These are phyloP conservation scores for Phialophora verrucosa DNA, from an alignment of 2,329 filamentous ascomycete genomes.

Conservation along the genomic window DNA sequence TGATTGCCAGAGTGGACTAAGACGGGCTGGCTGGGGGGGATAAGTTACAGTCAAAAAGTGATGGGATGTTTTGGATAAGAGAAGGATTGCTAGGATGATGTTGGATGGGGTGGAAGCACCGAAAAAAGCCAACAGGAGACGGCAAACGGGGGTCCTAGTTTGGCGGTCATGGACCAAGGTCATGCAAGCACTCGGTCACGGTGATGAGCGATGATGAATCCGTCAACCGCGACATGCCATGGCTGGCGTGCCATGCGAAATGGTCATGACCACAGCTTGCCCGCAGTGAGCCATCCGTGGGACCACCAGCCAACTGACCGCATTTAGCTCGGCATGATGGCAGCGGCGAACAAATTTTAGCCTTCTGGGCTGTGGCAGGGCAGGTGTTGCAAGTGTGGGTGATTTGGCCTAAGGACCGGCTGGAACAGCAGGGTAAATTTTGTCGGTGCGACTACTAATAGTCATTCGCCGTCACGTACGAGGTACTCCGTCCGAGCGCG, in stretches of 20 bases:
- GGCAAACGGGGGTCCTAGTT: conserved; percentile 26
- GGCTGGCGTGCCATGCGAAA: conserved; percentile 9
- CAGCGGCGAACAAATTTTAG: conserved; percentile 21
- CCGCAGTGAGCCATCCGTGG: conserved; percentile 1
- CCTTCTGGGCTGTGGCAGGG: conserved; percentile 17
- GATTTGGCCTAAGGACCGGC: conserved; percentile 12
- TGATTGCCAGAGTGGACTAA: conserved; percentile 39
- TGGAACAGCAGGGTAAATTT: conserved; percentile 8
- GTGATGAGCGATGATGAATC: conserved; percentile 20
- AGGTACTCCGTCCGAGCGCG: conserved; percentile 8
- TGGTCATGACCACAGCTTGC: conserved; percentile 3
- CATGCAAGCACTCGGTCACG: conserved; percentile 19
- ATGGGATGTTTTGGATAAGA: conserved; percentile 38
- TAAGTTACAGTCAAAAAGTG: conserved; percentile 25
- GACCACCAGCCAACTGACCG: conserved; percentile 17
- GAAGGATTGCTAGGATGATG: conserved; percentile 36
- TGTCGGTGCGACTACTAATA: conserved; percentile 6
- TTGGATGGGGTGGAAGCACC: conserved; percentile 25
- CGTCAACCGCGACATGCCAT: conserved; percentile 10
- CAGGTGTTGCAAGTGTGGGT: conserved; percentile 13
- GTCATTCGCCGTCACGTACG: neutral
- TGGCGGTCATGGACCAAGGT: conserved; percentile 14
- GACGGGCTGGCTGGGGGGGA: conserved; percentile 36
- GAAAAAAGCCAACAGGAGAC: conserved; percentile 26
- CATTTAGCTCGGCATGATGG: conserved; percentile 24